These are phyloP conservation scores for Leersia perrieri DNA, from an alignment of 176 grass and related monocot species.

Conservation along the genomic window DNA sequence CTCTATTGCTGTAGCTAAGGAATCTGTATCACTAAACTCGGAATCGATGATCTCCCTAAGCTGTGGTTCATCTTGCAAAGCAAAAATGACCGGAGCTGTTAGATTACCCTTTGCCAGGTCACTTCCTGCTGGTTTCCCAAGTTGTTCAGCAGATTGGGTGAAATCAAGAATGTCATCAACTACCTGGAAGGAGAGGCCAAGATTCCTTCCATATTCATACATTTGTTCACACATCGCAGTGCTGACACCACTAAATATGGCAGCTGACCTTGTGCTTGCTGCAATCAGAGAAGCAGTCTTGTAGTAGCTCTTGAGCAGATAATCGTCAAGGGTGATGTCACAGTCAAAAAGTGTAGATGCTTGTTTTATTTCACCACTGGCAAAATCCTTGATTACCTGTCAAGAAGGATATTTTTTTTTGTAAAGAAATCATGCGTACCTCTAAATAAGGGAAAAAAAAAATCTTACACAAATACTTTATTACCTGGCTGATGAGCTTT, in stretches of 20 bases:
- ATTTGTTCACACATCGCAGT: conserved; percentile 56
- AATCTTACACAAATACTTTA: neutral
- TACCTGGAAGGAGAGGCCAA: conserved; percentile 73
- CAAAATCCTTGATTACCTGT: conserved; percentile 94
- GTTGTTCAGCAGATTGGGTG: conserved; percentile 79
- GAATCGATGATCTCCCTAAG: conserved; percentile 71
- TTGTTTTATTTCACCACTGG: conserved; percentile 86
- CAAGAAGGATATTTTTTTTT: neutral
- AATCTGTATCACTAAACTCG: conserved; percentile 56
- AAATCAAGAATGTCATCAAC: conserved; percentile 93
- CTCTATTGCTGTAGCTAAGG: conserved; percentile 54
- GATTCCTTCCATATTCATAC: conserved; percentile 72
- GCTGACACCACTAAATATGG: conserved; percentile 60
- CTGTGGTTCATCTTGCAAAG: conserved; percentile 47
- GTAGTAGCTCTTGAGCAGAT: conserved; percentile 86
- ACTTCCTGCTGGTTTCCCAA: conserved; percentile 63
- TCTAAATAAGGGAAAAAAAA: conserved; percentile 1
- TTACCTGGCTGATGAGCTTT: conserved; percentile 86
- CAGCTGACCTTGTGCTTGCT: conserved; percentile 72
- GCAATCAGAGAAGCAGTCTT: conserved; percentile 75
- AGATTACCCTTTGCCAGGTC: conserved; percentile 71
- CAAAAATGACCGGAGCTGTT: conserved; percentile 71
- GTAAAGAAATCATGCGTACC: neutral
- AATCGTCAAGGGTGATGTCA: conserved; percentile 67
- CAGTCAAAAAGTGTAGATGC: conserved; percentile 69